These are phyloP conservation scores for Trametes sanguinea DNA, from an alignment of 768 basidiomycete genomes.

Conservation along the genomic window DNA sequence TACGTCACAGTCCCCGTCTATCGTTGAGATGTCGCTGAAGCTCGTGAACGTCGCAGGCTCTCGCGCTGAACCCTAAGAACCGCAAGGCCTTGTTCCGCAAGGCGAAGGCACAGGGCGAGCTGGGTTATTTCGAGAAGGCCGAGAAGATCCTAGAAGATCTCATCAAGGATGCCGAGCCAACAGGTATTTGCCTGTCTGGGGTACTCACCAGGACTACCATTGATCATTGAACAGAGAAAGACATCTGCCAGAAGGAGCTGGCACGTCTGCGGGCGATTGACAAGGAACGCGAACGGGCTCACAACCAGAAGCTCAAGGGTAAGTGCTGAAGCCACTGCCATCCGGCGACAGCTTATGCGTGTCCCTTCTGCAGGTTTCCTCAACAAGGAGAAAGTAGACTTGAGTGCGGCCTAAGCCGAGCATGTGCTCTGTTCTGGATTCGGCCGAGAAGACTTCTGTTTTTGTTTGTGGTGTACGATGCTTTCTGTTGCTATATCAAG, in stretches of 20 bases:
- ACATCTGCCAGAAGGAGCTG: conserved; percentile 64
- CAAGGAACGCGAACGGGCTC: conserved; percentile 62
- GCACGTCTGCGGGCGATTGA: conserved; percentile 60
- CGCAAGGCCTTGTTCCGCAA: conserved; percentile 82
- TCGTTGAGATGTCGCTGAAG: neutral
- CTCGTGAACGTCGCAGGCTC: conserved; percentile 47
- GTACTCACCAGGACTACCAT: neutral
- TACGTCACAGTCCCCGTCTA: conserved; percentile 17
- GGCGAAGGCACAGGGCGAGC: conserved; percentile 75
- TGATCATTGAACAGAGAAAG: conserved; percentile 36
- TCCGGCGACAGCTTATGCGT: neutral
- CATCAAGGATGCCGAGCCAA: conserved; percentile 57
- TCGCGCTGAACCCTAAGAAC: conserved; percentile 74
- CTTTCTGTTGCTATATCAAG: neutral
- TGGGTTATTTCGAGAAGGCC: conserved; percentile 75
- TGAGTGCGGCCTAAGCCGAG: conserved; percentile 3
- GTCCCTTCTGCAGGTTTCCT: conserved; percentile 48
- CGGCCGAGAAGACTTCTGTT: neutral
- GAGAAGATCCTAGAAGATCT: conserved; percentile 65
- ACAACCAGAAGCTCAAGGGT: conserved; percentile 80
- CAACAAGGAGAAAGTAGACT: conserved; percentile 33
- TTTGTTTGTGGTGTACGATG: conserved; percentile 10
- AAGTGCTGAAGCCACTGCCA: neutral
- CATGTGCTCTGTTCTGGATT: no score
- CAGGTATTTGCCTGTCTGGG: conserved; percentile 4